These are phyloP conservation scores for Mitragyna speciosa DNA, from an alignment of 257 asterid genomes.

Conservation along the genomic window DNA sequence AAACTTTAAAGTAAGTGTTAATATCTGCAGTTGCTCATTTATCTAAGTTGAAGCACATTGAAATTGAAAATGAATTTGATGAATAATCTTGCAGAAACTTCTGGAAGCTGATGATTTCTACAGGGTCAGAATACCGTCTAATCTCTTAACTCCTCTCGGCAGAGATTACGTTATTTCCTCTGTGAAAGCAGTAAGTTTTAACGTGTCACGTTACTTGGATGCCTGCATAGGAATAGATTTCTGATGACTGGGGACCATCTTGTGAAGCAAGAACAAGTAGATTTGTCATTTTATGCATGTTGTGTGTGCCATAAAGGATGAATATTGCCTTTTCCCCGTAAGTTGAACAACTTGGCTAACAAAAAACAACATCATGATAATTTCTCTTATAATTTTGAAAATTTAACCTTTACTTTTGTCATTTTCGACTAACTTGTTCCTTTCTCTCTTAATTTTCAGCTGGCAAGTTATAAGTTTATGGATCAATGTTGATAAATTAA, in stretches of 20 bases:
- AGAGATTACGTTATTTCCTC: constrained; percentile 74
- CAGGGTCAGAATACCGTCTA: constrained; percentile 77
- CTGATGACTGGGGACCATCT: neutral
- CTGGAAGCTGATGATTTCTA: constrained; percentile 88
- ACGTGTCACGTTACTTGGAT: neutral
- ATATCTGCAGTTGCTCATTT: neutral
- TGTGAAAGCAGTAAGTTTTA: constrained; percentile 77
- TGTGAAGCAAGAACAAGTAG: neutral
- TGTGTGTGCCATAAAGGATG: neutral
- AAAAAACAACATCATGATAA: neutral
- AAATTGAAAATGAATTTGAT: neutral
- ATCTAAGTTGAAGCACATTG: neutral
- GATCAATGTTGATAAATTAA: neutral
- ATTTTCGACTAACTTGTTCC: neutral
- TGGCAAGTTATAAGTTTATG: neutral
- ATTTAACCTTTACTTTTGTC: neutral
- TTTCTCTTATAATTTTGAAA: neutral
- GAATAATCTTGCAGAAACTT: constrained; percentile 56
- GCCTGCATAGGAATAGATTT: neutral
- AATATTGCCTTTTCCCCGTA: neutral
- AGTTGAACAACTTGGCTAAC: neutral
- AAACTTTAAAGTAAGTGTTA: constrained; percentile 55
- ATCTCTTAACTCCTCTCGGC: constrained; percentile 70
- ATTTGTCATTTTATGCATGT: neutral
- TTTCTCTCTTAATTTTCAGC: neutral